Evolutionary conservation across 106 monocot genomes (phyloP), one percentile per base, ranked within the genome.

Genomic region (Triglochin maritima): DNA sequence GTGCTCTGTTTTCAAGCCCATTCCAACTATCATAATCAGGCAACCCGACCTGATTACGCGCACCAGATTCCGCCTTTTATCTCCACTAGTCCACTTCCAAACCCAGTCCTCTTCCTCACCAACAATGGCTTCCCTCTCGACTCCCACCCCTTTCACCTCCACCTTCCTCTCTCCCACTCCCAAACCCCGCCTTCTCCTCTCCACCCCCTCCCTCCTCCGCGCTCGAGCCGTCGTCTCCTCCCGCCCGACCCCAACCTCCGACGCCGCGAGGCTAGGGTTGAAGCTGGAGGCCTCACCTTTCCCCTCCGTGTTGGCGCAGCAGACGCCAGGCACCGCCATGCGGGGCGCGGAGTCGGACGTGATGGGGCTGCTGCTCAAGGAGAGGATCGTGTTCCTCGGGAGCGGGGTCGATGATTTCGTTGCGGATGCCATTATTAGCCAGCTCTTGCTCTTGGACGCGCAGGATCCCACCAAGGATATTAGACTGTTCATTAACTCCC

Each of bases 301-400:
- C 15, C 17, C 43, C 3, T 68, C 68, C 11, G 10, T 46, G 9
- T 63, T 64, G 6, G 15, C 63, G 44, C 60, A 79, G 50, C 66
- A 67, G 42, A 59, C 89, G 45, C 93, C 93, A 61, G 59, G 79
- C 56, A 68, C 72, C 53, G 73, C 83, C 11, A 79, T 52, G 77
- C 72, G 84, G 47, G 90, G 82, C 5, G 83, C 76, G 15, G 82
- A 83, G 64, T 58, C 84, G 13, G 90, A 95, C 71, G 83, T 87
- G 54, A 85, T 90, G 90, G 87, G 90, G 3, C 46, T 95, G 75
- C 73, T 95, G 63, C 71, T 95, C 75, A 70, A 77, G 69, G 85
- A 95, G 79, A 69, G 95, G 73, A 95, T 95, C 50, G 87, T 95
- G 62, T 90, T 95, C 66, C 74, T 95, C 8, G 95, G 95, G 59